Evolutionary conservation across 768 basidiomycete genomes (phyloP), one percentile per base, ranked within the genome.

Genomic region (Lactarius hengduanensis): DNA sequence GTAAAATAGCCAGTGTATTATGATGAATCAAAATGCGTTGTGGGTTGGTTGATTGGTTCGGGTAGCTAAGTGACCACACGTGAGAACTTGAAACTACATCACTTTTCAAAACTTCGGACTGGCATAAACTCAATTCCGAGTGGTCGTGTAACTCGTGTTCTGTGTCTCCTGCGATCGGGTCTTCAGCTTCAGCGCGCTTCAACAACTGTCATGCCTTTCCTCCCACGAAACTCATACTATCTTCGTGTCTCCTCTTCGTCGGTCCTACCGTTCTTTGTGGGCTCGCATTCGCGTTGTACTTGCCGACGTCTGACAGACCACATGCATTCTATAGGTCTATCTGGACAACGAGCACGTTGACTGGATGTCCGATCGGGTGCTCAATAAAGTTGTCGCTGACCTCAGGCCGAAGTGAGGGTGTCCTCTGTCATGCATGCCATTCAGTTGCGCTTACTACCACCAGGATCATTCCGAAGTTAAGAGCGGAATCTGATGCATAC

Each of bases 341-440:
- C 84, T 97, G 34, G 95, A 97, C 73, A 92, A 92, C 69, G 83
- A 86, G 13, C 95, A 97, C 78, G 76, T 91, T 18, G 82, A 86
- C 63, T 97, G 95, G 95, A 96, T 97, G 94, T 86, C 89, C 7
- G 94, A 96, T 71, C 71, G 76, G 30, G 81, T 90, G 50, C 79
- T 96, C 2, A 93, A 94, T 72, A 84, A 86, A 71, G 91, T 96
- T 20, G 81, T 97, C 2, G 82, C 84, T 11, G 92, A 94, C 74
- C 76, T 97, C 57, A 83, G 90, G 69, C 88, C 90, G 65, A 79
- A 87, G 92, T 86, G 45, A 60, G 80, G 18, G 63, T 50, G 65
- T 55, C 63, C 32, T 22, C 30, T n/a, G 56, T 62, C 36, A 59
- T 57, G 16, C 55, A 41, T n/a, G 4, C 32, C 15, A 50, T 50